Base-by-base conservation (phyloP, 192 early-diverging fungal species). In the Entomortierella parvispora region DNA sequence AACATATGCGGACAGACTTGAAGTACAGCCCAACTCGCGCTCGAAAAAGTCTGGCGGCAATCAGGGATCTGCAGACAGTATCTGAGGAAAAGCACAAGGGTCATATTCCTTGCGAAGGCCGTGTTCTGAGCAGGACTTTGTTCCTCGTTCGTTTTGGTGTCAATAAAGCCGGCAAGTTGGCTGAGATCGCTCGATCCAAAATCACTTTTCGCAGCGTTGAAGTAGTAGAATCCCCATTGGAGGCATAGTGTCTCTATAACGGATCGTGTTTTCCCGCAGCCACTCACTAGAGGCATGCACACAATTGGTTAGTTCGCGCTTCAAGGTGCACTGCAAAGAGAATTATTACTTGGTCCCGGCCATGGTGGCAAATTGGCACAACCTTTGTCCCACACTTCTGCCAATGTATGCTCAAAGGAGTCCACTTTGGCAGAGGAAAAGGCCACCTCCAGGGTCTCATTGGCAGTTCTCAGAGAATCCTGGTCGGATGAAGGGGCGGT, bases 181-280 rank as follows among this genome's bases (percentile, higher is more conserved):
- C 50, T 55, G 58, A 69, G 68, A 55, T 69, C 58, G 58, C 12
- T 17, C 3, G 42, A 47, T 23, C 68, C 68, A 55, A 62, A 58
- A 37, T 69, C 68, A 3, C 20, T 69, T 17, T 69, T 54, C 26
- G 68, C 17, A 2, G 60, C 68, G 37, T 71, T 71, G 34, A 62
- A 71, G 51, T 62, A n/a, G n/a, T n/a, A 71, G 53, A 71, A 71
- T 37, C 68, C 68, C 68, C 60, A 62, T 28, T 71, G 59, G 3
- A 71, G 42, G 56, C 60, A 71, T 25, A 71, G 54, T 45, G 40
- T 55, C 46, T 71, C 60, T 2, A 71, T 50, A 15, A 63, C 26
- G 1, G 68, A 62, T 2, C 68, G 59, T 23, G 68, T 71, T 47
- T 71, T 71, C 25, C 68, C 60, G 23, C 68, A 71, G 7, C 67